Evolutionary conservation across 441 rosid genomes (phyloP), one percentile per base, ranked within the genome.

Genomic region (Erysimum cheiri): DNA sequence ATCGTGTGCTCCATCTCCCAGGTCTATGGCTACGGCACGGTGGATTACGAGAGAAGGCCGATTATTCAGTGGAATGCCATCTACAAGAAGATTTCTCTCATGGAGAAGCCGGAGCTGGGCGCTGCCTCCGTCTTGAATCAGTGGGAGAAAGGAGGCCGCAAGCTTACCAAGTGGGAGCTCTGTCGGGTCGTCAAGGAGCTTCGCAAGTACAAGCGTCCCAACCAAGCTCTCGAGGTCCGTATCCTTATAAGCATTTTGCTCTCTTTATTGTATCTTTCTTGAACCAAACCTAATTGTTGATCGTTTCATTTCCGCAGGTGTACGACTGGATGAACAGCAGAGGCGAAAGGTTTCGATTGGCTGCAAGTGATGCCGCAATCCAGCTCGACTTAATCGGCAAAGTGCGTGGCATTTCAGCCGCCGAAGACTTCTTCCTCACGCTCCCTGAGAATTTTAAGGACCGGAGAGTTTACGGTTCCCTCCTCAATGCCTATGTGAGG

Each of bases 101-200:
- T 91, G 96, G 92, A 90, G 76, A 85, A 82, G 46, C 99, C 94
- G 4, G 93, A 87, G 48, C 64, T 86, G 70, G 92, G 94, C 29
- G 77, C 90, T 14, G 94, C 85, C 12, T 64, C 81, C 8, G 89
- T 92, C 58, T 77, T 94, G 88, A 83, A 85, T 65, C 83, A 82
- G 70, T 85, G 87, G 84, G 97, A 90, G 78, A 87, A 74, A 44
- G 80, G 80, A 11, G 92, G 90, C 28, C 85, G 88, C 77, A 86
- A 80, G 80, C 90, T 87, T 62, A 79, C 85, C 46, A 90, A 92
- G 71, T 90, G 97, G 99, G 98, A 92, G 85, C 99, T 94, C 44
- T 87, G 91, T 75, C 83, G 88, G 80, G 90, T 92, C 66, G 88
- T 92, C 74, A 90, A 88, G 84, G 99, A 94, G 83, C 72, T 94